Evolutionary conservation across 805 yeast genomes (phyloP).

Genomic region (Saturnispora besseyi): DNA sequence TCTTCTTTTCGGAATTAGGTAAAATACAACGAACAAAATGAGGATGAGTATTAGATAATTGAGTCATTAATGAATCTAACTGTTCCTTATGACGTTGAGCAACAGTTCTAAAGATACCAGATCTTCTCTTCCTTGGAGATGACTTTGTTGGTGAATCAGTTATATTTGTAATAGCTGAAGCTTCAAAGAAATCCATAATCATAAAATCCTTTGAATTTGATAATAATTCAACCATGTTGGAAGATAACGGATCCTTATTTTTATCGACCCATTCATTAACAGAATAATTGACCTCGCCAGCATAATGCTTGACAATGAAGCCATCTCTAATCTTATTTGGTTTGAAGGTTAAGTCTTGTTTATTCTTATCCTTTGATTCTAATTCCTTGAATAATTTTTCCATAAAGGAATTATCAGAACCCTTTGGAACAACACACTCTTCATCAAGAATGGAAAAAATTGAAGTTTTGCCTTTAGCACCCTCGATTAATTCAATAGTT

Average conservation of each 20-base stretch:
- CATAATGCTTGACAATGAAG: conserved; percentile 83
- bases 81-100: conserved; percentile 88
- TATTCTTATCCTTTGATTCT: conserved; percentile 32
- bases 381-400: conserved; percentile 67
- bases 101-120: conserved; percentile 57
- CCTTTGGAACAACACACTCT: conserved; percentile 90
- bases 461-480: conserved; percentile 50
- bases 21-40: conserved; percentile 94
- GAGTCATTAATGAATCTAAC: conserved; percentile 58
- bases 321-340: conserved; percentile 71
- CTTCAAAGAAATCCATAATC: conserved; percentile 44
- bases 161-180: conserved; percentile 15
- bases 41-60: conserved; percentile 75
- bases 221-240: conserved; percentile 55
- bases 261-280: conserved; percentile 91
- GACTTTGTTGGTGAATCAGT: conserved; percentile 26
- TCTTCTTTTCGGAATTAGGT: conserved; percentile 71
- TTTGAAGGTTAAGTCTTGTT: conserved; percentile 41
- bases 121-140: conserved; percentile 11
- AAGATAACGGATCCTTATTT: conserved; percentile 88
- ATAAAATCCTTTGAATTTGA: conserved; percentile 42
- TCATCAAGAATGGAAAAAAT: conserved; percentile 83
- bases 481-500: conserved; percentile 87
- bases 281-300: conserved; percentile 91
- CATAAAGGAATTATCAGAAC: conserved; percentile 73